Evolutionary conservation across 164 flowering plant species (phyloP).

Genomic region (Platanus orientalis): DNA sequence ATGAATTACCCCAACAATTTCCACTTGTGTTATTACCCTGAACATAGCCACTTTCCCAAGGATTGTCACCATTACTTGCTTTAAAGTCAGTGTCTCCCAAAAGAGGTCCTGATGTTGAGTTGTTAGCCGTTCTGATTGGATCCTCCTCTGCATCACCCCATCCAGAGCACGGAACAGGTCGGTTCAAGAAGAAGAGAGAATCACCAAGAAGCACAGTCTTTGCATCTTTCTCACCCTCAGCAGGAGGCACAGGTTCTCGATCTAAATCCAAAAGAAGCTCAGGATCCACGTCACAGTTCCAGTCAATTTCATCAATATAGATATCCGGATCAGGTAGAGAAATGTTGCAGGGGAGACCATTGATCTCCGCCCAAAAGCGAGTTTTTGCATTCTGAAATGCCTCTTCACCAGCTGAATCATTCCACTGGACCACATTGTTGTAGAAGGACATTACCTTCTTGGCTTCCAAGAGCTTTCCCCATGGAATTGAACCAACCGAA

Average conservation of each 20-base stretch:
- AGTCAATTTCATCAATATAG: slow-evolving; percentile 57
- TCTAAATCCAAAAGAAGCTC: slow-evolving; percentile 44
- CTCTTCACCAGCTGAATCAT: slow-evolving; percentile 71
- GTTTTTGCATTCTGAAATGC: slow-evolving; percentile 58
- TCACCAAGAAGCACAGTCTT: slow-evolving; percentile 8
- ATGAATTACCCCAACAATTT: slow-evolving; percentile 4
- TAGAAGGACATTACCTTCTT: slow-evolving; percentile 34
- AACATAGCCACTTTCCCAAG: slow-evolving; percentile 26
- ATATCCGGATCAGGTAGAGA: slow-evolving; percentile 54
- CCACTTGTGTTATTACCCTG: slow-evolving; percentile 26
- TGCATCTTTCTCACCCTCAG: slow-evolving; percentile 17
- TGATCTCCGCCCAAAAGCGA: slow-evolving; percentile 51
- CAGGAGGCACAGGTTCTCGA: slow-evolving; percentile 19
- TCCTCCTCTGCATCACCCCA: slow-evolving; percentile 30
- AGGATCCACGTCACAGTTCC: slow-evolving; percentile 44
- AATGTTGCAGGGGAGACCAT: slow-evolving; percentile 36
- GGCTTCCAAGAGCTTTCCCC: slow-evolving; percentile 48
- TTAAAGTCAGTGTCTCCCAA: slow-evolving; percentile 10
- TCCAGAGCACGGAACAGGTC: slow-evolving; percentile 20
- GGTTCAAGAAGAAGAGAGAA: slow-evolving; percentile 10
- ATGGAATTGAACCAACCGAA: slow-evolving; percentile 43
- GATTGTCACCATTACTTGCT: slow-evolving; percentile 13
- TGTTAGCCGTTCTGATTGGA: slow-evolving; percentile 2
- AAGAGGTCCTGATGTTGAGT: slow-evolving; percentile 2
- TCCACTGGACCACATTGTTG: slow-evolving; percentile 48